Base-by-base conservation (phyloP, 73 alveolate genomes). In the Urostyla sp. region DNA sequence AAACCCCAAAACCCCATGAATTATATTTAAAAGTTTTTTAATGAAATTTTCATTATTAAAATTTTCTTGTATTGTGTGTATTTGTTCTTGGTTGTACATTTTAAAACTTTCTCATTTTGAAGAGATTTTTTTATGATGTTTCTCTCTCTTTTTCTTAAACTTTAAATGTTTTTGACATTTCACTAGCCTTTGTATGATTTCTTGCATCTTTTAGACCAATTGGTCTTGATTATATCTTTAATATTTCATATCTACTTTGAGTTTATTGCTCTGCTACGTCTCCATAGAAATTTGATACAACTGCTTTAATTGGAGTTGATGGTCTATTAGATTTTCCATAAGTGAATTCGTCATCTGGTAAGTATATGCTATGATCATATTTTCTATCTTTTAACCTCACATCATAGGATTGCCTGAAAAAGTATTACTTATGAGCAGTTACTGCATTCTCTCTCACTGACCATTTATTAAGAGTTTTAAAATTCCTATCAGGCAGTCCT, bases 221-320 rank as follows among this genome's bases (percentile, higher is more conserved):
- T 30, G 76, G 76, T 21, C 37, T 59, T 26, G 53, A 31, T 59
- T 59, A 56, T 26, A 23, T 73, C 43, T 34, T 76, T 67, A 76
- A 26, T 26, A 76, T 31, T 18, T 69, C 84, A 69, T 69, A 69
- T 44, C 55, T 44, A 8, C 30, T 15, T 16, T 28, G 24, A 31
- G 31, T 69, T 69, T 67, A 21, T 27, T 79, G 77, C 69, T 87
- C 95, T 2, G 97, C 95, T 38, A 52, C 80, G 63, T 88, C 89
- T 27, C 97, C 97, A 83, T 84, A 91, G 24, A 84, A 85, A 59
- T 84, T 79, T 66, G 77, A 56, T 35, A 91, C 92, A 51, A 91
- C 77, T 59, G 87, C 91, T 55, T 89, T 80, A n/a, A 91, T 88
- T 24, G 92, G 88, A 23, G 94, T 91, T 35, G 85, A 81, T 26